Base-by-base conservation (phyloP, 148 eudicot species). In the Rhododendron griersonianum region DNA sequence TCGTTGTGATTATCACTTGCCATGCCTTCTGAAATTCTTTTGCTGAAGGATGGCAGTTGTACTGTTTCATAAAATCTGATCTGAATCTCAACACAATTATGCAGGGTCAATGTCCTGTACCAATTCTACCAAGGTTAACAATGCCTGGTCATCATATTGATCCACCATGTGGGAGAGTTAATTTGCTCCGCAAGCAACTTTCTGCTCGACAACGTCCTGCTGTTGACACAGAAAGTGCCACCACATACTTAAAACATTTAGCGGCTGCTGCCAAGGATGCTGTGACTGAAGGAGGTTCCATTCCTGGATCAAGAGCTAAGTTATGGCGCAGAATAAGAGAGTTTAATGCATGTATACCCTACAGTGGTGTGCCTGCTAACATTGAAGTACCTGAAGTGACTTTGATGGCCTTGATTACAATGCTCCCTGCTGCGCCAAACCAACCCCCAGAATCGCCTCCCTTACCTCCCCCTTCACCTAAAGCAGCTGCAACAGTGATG, bases 101-200 rank as follows among this genome's bases (percentile, higher is more conserved):
- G 87, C 89, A 97, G 99, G 95, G 95, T 81, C 99, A 97, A 84
- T 97, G 93, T 88, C 93, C 98, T 33, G 89, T 97, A 81, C 98
- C 98, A 59, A 92, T 97, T 57, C 87, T 95, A 84, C 99, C 99
- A 75, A 92, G 99, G 86, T 87, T 97, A 83, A 97, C 98, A 78
- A 94, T 97, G 99, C 99, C 99, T 81, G 99, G 99, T 81, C 99
- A 97, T 91, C 95, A 95, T 25, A 93, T 97, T 91, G 99, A 97
- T 84, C 99, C 98, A 25, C 98, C 99, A 45, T 97, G 99, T 87
- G 99, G 99, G 84, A 94, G 94, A 91, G 98, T 91, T 83, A 87
- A 87, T 89, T 86, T 89, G 77, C 90, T 89, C 47, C 81, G 21
- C 83, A 90, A 90, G 81, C 94, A 89, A 83, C 84, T 89, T 76